Conservation (phyloP, 169 alveolate species). For the Plasmodium vivax region DNA sequence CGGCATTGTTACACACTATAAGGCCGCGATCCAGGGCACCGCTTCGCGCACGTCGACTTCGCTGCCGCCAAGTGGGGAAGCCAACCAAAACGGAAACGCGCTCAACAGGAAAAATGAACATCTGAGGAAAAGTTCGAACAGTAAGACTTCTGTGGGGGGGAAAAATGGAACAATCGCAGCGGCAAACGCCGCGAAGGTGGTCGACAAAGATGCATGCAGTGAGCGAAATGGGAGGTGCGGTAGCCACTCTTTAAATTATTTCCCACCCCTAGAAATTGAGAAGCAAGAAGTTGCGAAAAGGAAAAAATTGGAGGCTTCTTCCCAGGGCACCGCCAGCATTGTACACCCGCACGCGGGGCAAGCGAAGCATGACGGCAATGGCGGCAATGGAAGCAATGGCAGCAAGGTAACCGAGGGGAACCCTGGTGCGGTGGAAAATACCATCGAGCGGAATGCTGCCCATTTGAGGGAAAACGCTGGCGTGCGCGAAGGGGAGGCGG, state of each 20-base stretch:
- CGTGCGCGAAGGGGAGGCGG: neutral
- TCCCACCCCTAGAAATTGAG: neutral
- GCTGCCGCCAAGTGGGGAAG: neutral
- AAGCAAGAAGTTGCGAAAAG: neutral
- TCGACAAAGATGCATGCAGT: neutral
- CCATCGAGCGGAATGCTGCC: neutral
- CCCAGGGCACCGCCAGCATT: neutral
- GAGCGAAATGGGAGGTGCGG: neutral
- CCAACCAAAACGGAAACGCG: neutral
- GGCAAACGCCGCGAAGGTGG: neutral
- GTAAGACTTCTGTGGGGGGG: neutral
- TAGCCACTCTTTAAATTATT: neutral
- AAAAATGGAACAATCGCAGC: neutral
- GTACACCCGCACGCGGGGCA: neutral
- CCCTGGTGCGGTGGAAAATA: neutral
- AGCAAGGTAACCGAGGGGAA: neutral
- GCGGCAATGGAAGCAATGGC: neutral
- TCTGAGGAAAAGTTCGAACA: neutral
- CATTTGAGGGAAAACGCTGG: neutral
- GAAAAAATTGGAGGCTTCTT: neutral
- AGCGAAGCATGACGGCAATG: neutral
- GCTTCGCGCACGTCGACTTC: neutral
- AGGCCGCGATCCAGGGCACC: neutral
- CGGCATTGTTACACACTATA: neutral
- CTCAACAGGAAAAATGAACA: constrained; percentile 4